phyloP scores from a whole-genome alignment of 768 basidiomycete species.

The Multifurca ochricompacta region DNA sequence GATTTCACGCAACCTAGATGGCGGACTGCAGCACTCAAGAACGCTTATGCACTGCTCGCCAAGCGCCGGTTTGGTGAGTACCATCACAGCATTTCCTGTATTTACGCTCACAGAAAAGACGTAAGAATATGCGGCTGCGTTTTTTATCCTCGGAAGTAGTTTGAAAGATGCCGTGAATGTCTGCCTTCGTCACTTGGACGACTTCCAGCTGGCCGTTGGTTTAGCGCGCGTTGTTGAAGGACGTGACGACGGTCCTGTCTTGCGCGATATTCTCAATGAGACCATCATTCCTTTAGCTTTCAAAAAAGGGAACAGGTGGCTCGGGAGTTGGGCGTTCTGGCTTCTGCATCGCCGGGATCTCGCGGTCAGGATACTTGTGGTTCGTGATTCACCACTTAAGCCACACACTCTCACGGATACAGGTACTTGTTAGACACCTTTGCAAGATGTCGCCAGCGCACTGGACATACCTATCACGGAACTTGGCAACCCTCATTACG shows the following conservation, averaged over 20 bases:
- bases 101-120: not conserved
- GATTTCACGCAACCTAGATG: constrained; percentile 80
- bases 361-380: constrained; percentile 83
- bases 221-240: constrained; percentile 80
- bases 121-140: constrained; percentile 94
- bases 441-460: constrained; percentile 60
- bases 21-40: constrained; percentile 92
- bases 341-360: constrained; percentile 79
- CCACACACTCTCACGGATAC: not conserved
- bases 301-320: constrained; percentile 81
- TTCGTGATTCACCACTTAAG: constrained; percentile 40
- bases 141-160: constrained; percentile 87
- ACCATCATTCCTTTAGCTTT: constrained; percentile 82
- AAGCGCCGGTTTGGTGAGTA: constrained; percentile 88
- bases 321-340: constrained; percentile 97
- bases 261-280: constrained; percentile 61
- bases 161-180: constrained; percentile 89
- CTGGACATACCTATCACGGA: constrained; percentile 48
- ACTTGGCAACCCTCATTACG: constrained; percentile 82
- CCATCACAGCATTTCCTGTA: not conserved
- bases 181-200: constrained; percentile 77
- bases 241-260: constrained; percentile 70
- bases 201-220: constrained; percentile 86
- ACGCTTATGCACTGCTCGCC: constrained; percentile 85
- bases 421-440: constrained; percentile 51